Conservation (phyloP, 2,329 filamentous ascomycete genomes). For the Rhynchosporium agropyri region DNA sequence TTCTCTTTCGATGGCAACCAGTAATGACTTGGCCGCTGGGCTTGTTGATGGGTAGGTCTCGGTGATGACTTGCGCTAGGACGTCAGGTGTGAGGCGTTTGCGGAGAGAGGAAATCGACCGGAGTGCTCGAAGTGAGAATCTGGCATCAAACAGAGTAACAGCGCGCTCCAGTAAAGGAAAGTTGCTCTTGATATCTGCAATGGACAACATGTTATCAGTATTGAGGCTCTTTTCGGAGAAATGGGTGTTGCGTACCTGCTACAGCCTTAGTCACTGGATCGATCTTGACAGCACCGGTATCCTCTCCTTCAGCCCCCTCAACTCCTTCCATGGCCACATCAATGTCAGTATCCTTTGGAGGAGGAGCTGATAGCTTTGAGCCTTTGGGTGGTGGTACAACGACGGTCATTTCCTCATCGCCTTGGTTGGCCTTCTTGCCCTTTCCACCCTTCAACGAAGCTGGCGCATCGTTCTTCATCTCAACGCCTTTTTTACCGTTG, state of each 20-base stretch:
- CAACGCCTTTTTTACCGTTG: conserved; percentile 67
- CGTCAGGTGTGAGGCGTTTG: conserved; percentile 82
- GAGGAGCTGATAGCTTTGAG: conserved; percentile 58
- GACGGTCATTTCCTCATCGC: conserved; percentile 79
- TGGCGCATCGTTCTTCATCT: conserved; percentile 67
- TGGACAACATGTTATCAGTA: conserved; percentile 27
- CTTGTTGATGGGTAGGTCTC: conserved; percentile 71
- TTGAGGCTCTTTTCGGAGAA: conserved; percentile 1
- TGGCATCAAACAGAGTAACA: conserved; percentile 88
- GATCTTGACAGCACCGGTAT: conserved; percentile 53
- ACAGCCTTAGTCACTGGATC: conserved; percentile 63
- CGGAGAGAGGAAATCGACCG: conserved; percentile 94
- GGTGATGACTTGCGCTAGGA: conserved; percentile 78
- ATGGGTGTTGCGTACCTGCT: conserved; percentile 53
- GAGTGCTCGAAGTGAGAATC: conserved; percentile 91
- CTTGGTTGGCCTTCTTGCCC: conserved; percentile 68
- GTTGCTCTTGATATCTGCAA: conserved; percentile 88
- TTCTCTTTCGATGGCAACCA: conserved; percentile 70
- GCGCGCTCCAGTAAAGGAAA: conserved; percentile 90
- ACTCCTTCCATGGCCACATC: conserved; percentile 72
- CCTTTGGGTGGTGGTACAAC: conserved; percentile 75
- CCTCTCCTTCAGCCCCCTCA: conserved; percentile 36
- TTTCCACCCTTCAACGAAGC: conserved; percentile 63
- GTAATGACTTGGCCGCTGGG: conserved; percentile 68
- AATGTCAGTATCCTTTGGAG: conserved; percentile 63